These are phyloP conservation scores for Cinnamomum chago DNA, from an alignment of 164 flowering plant species.

Conservation along the genomic window DNA sequence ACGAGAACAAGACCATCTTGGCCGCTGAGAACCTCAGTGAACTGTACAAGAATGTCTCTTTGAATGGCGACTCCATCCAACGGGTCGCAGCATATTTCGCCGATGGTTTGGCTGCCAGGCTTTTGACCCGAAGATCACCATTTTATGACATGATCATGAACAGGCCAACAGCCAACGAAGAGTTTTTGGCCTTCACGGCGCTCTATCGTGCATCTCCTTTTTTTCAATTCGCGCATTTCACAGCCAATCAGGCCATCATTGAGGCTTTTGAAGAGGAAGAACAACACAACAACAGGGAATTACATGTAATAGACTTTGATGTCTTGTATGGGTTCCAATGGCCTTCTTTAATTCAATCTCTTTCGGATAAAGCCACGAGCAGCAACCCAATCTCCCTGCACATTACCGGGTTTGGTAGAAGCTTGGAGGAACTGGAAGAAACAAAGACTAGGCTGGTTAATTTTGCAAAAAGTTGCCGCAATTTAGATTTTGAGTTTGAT, in stretches of 20 bases:
- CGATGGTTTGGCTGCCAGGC: constrained; percentile 54
- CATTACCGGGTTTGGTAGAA: constrained; percentile 51
- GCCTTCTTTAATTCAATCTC: constrained; percentile 79
- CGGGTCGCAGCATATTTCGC: constrained; percentile 68
- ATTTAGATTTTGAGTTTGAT: constrained; percentile 49
- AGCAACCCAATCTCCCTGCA: constrained; percentile 32
- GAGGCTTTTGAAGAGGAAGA: constrained; percentile 62
- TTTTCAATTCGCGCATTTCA: constrained; percentile 77
- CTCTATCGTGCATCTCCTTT: constrained; percentile 61
- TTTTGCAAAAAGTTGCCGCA: constrained; percentile 47
- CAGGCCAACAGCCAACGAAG: constrained; percentile 45
- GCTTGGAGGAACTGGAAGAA: constrained; percentile 48
- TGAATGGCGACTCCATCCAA: constrained; percentile 58
- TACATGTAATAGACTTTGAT: constrained; percentile 68
- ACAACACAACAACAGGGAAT: constrained; percentile 26
- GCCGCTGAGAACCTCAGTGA: constrained; percentile 43
- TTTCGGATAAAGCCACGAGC: constrained; percentile 53
- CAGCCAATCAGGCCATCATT: constrained; percentile 68
- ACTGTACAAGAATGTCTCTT: constrained; percentile 39
- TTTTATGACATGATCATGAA: constrained; percentile 56
- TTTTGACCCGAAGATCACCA: constrained; percentile 51
- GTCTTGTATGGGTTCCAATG: constrained; percentile 72
- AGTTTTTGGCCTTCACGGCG: constrained; percentile 47
- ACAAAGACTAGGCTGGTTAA: constrained; percentile 52
- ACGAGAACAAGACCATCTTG: constrained; percentile 29